Evolutionary conservation across 345 rosid genomes (phyloP), one percentile per base, ranked within the genome.

Genomic region (Orychophragmus violaceus): DNA sequence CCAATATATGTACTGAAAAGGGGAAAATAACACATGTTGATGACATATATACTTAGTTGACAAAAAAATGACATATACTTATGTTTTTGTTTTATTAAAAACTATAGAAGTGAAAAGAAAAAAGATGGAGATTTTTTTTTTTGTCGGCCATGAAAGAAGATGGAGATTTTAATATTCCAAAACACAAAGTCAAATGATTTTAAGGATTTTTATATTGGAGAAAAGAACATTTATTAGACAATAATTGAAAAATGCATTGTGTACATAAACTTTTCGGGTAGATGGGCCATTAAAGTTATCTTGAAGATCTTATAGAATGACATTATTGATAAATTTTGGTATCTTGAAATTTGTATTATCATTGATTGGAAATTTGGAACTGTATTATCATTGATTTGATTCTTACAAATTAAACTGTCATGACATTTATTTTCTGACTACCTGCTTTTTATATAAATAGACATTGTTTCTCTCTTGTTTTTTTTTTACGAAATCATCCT

Each of bases 231-330:
- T 14, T n/a, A 41, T 37, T 27, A 19, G 66, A 49, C 51, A 49
- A 60, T 69, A 59, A 69, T 37, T 69, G 66, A 68, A 37, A 36
- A 33, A 58, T 37, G 74, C 59, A 68, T 28, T 69, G 66, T 69
- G 66, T 51, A 69, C 53, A 59, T 50, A 37, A 18, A 46, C n/a
- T 23, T 58, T 58, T 18, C 29, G 14, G 58, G 65, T 68, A 57
- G 72, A 68, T 46, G 50, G 27, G 46, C 56, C 57, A 44, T 35
- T 9, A 3, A 17, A 48, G 45, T 57, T 57, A 59, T 59, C 49
- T 18, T 5, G 51, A 35, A 68, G 59, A 59, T 59, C 39, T 45
- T 56, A 21, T 9, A 46, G 23, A 39, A 66, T 39, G 42, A 21
- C 18, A 57, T 45, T 46, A 58, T 59, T 68, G 6, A 12, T 24